Evolutionary conservation across 2,329 filamentous ascomycete species (phyloP).

Genomic region (Orbilia brochopaga): DNA sequence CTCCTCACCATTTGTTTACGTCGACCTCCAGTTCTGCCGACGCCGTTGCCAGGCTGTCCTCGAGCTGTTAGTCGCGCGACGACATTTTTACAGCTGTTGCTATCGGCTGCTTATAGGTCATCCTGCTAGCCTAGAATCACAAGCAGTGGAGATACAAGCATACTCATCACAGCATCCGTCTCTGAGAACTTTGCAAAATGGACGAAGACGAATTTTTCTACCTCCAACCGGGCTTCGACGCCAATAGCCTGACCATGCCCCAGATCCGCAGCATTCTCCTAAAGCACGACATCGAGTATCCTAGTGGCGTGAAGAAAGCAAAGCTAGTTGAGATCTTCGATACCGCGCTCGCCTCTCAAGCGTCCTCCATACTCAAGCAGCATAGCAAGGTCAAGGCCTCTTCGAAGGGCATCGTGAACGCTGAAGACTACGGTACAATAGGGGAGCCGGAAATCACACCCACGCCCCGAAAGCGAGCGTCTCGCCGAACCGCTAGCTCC

Average conservation of each 20-base stretch:
- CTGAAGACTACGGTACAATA: slow-evolving; percentile 59
- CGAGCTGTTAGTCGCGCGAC: slow-evolving; percentile 15
- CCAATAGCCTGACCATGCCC: slow-evolving; percentile 80
- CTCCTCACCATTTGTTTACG: slow-evolving; percentile 32
- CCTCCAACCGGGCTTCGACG: slow-evolving; percentile 84
- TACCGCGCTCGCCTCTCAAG: slow-evolving; percentile 76
- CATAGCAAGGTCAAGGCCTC: slow-evolving; percentile 82
- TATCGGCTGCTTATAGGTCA: slow-evolving; percentile 1
- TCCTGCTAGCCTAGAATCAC: too few relatives aligned
- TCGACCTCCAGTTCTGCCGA: slow-evolving; percentile 25
- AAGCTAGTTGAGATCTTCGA: slow-evolving; percentile 86
- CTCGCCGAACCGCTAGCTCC: slow-evolving; percentile 67
- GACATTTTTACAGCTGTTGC: not conserved
- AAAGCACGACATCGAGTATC: slow-evolving; percentile 82
- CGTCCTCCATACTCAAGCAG: slow-evolving; percentile 75
- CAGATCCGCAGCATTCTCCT: slow-evolving; percentile 89
- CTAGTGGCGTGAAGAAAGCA: slow-evolving; percentile 82
- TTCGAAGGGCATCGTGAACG: slow-evolving; percentile 80
- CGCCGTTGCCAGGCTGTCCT: slow-evolving; percentile 32
- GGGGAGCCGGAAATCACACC: slow-evolving; percentile 48
- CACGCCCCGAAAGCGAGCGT: slow-evolving; percentile 57
- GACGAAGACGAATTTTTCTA: slow-evolving; percentile 66
- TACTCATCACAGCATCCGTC: not conserved
- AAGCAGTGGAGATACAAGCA: too few relatives aligned
- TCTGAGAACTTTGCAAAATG: slow-evolving; percentile 13